Evolutionary conservation across 345 rosid species (phyloP), one percentile per base, ranked within the genome.

Genomic region (Salix exigua): DNA sequence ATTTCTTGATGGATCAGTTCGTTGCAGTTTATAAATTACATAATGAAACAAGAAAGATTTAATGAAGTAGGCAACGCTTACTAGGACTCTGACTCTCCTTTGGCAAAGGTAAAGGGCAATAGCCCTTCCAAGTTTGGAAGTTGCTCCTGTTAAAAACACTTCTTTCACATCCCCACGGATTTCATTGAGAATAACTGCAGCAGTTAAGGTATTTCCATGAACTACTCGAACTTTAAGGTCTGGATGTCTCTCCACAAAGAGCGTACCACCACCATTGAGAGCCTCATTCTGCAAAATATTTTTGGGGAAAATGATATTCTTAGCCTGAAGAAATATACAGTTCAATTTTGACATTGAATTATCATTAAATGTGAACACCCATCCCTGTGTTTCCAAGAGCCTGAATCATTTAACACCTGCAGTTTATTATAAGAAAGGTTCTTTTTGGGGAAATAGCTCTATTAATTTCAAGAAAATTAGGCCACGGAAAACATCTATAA

Each of bases 81-180:
- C 99, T 23, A 94, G 93, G 71, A 96, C 97, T 80, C 96, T 84
- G 0, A 94, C 91, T 86, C 86, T 88, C 77, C 80, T 89, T 44
- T 80, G 89, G 84, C 97, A 92, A 21, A 96, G 99, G 76, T 96
- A 90, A 37, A 96, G 98, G 17, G 98, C 97, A 71, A 96, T 91
- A 37, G 98, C 99, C 85, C 99, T 82, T 55, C 99, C 99, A 14
- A 96, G 96, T 85, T 96, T 96, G 72, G 98, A 96, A 86, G 99
- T 96, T 50, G 98, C 98, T 73, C 99, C 99, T 0, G 97, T 88
- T 79, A 96, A 78, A 84, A 96, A 94, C 60, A 96, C 97, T 79
- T 94, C 97, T 74, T 85, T 79, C 19, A 91, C 95, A 55, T 94
- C 96, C 65, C 83, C 72, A 1, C 92, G 90, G 51, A 96, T 78